Conservation (phyloP, 441 rosid species). For the Gossypium aridum region DNA sequence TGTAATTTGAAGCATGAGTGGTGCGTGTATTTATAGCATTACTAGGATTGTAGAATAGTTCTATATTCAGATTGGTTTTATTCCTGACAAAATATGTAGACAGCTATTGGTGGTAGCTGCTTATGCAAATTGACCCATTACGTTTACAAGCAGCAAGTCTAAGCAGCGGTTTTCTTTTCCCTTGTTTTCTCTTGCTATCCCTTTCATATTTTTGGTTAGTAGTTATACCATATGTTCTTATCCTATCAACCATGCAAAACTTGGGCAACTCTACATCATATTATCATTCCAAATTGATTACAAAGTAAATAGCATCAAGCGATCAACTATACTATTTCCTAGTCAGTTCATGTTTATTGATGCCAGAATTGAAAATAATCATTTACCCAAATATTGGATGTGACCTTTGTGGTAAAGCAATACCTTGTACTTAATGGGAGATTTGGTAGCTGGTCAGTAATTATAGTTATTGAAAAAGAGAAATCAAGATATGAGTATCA, state of each 20-base stretch:
- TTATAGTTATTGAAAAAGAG: background rate
- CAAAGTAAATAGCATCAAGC: background rate
- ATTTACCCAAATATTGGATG: background rate
- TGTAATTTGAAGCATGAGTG: background rate
- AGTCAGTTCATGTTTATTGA: background rate
- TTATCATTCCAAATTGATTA: background rate
- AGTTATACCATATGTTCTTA: background rate
- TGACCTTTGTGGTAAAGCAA: background rate
- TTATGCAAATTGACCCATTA: background rate
- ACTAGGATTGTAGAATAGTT: background rate
- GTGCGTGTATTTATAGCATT: background rate
- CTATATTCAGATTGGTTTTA: background rate
- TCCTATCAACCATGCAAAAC: background rate
- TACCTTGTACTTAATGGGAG: background rate
- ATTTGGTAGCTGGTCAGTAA: background rate
- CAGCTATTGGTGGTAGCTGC: background rate
- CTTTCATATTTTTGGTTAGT: background rate
- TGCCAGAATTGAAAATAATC: background rate
- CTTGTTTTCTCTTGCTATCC: background rate
- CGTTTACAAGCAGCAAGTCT: background rate
- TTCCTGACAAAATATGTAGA: background rate
- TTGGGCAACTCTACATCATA: background rate
- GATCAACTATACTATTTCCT: background rate
- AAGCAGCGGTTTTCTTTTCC: background rate
- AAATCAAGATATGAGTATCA: background rate